Percentiles rank a stretch among this genome's conserved stretches.
phyloP scores from a whole-genome alignment of 2,329 filamentous ascomycete genomes.

The Aureobasidium lini region DNA sequence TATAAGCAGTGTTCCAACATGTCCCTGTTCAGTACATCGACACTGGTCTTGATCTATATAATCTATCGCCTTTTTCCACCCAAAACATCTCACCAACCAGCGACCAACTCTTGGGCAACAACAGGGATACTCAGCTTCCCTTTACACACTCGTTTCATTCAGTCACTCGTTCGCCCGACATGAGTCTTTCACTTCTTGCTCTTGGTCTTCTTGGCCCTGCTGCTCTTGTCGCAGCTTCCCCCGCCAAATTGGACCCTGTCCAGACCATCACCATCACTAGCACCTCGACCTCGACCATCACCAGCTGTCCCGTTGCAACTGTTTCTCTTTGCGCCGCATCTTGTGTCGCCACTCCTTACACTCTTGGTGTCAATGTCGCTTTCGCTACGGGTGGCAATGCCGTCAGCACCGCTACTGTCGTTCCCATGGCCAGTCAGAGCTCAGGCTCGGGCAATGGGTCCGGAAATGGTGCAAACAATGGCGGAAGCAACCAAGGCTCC shows the following conservation, averaged over 20 bases:
- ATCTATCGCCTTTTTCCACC: background rate
- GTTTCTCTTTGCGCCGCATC: background rate
- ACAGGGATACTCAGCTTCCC: background rate
- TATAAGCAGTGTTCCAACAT: too few species aligned
- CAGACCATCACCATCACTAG: background rate
- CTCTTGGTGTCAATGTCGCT: background rate
- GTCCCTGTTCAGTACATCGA: background rate
- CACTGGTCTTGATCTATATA: background rate
- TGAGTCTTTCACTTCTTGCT: background rate
- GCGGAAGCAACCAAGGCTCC: background rate
- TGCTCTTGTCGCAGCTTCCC: background rate
- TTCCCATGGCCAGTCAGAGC: background rate
- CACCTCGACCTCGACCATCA: background rate
- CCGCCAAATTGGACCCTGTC: too few species aligned
- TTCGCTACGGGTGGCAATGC: background rate
- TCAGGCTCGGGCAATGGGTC: background rate
- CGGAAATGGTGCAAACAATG: background rate
- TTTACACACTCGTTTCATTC: background rate
- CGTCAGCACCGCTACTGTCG: background rate
- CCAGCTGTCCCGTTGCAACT: background rate
- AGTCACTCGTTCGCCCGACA: background rate
- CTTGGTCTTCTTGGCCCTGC: background rate
- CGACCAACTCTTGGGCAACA: background rate
- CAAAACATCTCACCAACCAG: background rate
- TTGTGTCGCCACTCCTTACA: background rate